These are phyloP conservation scores for Plasmodium reichenowi DNA, from an alignment of 169 alveolate genomes.

Conservation along the genomic window DNA sequence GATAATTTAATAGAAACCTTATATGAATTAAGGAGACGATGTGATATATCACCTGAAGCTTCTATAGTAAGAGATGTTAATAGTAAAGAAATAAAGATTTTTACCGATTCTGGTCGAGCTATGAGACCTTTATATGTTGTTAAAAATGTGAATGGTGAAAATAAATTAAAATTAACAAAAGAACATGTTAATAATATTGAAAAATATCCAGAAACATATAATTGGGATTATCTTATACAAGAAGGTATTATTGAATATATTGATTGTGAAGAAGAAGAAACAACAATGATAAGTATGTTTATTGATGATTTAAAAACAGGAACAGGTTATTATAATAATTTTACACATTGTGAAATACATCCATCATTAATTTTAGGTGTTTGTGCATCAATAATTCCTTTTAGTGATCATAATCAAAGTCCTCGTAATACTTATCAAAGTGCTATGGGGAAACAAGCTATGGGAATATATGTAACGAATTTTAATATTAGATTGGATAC, in stretches of 20 bases:
- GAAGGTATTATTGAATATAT: conserved; percentile 97
- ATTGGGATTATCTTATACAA: conserved; percentile 92
- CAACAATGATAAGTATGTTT: conserved; percentile 99
- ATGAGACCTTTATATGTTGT: conserved; percentile 98
- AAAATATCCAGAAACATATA: conserved; percentile 56
- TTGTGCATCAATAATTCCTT: conserved; percentile 99
- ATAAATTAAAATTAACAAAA: conserved; percentile 88
- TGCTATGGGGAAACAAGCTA: conserved; percentile 99
- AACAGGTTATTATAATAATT: conserved; percentile 91
- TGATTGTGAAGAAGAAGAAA: conserved; percentile 99
- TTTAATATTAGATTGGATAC: conserved; percentile 99
- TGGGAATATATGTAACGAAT: conserved; percentile 99
- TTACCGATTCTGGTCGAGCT: conserved; percentile 99
- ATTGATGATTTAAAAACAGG: conserved; percentile 92
- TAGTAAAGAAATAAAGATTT: conserved; percentile 94
- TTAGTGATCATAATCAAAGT: conserved; percentile 99
- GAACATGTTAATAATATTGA: conserved; percentile 84
- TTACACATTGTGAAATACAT: conserved; percentile 99
- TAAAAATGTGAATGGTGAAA: conserved; percentile 86
- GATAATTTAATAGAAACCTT: conserved; percentile 92
- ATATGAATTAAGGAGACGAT: conserved; percentile 92
- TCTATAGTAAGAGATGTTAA: conserved; percentile 96
- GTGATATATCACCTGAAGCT: conserved; percentile 95
- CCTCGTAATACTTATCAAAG: conserved; percentile 99
- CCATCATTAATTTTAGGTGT: conserved; percentile 99